Conservation (phyloP, 2,329 filamentous ascomycete species). For the Clarireedia hainanense region DNA sequence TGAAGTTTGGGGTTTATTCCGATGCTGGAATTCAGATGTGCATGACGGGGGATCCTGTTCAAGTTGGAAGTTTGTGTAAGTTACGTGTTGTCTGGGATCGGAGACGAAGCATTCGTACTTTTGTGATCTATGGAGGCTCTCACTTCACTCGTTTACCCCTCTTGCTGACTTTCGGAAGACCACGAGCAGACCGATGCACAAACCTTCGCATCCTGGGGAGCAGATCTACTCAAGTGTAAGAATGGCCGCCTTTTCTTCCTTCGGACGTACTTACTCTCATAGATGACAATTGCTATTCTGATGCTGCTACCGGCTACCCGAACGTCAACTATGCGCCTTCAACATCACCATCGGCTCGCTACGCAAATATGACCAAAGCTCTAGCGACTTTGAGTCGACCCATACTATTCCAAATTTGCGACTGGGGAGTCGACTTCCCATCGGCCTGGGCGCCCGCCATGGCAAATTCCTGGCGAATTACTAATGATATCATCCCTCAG, state of each 20-base stretch:
- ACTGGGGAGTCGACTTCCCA: slow-evolving; percentile 36
- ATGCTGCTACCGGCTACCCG: slow-evolving; percentile 30
- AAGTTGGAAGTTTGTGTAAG: slow-evolving; percentile 23
- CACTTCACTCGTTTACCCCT: background rate
- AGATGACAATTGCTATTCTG: slow-evolving; percentile 32
- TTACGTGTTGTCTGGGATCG: background rate
- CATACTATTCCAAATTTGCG: slow-evolving; percentile 34
- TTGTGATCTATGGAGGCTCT: no score
- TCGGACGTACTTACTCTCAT: slow-evolving; percentile 1
- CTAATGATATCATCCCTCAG: slow-evolving; percentile 34
- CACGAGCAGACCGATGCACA: slow-evolving; percentile 21
- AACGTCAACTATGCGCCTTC: slow-evolving; percentile 30
- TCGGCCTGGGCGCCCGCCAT: slow-evolving; percentile 33
- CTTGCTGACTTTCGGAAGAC: slow-evolving; percentile 8
- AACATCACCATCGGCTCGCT: slow-evolving; percentile 29
- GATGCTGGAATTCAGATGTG: slow-evolving; percentile 29
- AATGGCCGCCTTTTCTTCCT: background rate
- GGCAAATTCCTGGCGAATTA: slow-evolving; percentile 34
- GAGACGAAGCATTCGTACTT: no score
- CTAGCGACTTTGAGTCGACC: slow-evolving; percentile 22
- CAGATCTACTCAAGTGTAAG: slow-evolving; percentile 37
- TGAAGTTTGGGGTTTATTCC: slow-evolving; percentile 39
- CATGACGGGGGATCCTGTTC: slow-evolving; percentile 23
- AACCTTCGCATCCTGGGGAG: slow-evolving; percentile 27
- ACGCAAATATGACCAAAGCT: slow-evolving; percentile 31